phyloP scores from a whole-genome alignment of 2,329 filamentous ascomycete species.

The Colletotrichum lini region DNA sequence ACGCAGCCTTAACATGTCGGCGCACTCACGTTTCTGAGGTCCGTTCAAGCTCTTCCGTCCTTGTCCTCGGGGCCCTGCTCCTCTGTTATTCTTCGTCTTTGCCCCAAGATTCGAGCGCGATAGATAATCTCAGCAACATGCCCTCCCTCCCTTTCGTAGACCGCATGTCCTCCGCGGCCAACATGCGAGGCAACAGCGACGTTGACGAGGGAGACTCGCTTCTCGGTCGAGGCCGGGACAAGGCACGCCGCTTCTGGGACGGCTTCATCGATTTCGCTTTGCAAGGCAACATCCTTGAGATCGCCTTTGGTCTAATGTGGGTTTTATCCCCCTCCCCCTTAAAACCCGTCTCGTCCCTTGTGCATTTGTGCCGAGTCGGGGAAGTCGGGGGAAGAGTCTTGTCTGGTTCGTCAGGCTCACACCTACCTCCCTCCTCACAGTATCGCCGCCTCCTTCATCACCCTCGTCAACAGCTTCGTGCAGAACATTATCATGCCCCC shows the following conservation, averaged over 20 bases:
- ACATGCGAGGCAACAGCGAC: slow-evolving; percentile 49
- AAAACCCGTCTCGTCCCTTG: not conserved
- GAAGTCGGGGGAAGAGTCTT: too few relatives aligned
- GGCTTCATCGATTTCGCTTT: slow-evolving; percentile 82
- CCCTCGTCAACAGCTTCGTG: slow-evolving; percentile 80
- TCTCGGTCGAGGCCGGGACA: slow-evolving; percentile 62
- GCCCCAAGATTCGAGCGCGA: not conserved
- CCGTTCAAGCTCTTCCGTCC: not conserved
- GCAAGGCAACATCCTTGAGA: slow-evolving; percentile 81
- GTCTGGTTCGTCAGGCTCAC: not conserved
- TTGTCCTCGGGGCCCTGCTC: too few relatives aligned
- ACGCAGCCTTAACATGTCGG: not conserved
- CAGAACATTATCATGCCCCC: slow-evolving; percentile 79
- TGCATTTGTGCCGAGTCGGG: too few relatives aligned
- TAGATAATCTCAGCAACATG: not conserved
- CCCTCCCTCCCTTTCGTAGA: slow-evolving; percentile 29
- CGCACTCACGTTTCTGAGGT: too few relatives aligned
- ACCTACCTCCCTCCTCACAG: slow-evolving; percentile 54
- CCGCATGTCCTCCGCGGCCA: slow-evolving; percentile 30
- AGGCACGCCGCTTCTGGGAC: slow-evolving; percentile 67
- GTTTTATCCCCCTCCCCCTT: slow-evolving; percentile 43
- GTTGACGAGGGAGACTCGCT: slow-evolving; percentile 58
- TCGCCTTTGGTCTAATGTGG: slow-evolving; percentile 82
- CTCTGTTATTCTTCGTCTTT: not conserved
- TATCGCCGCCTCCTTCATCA: slow-evolving; percentile 79